Evolutionary conservation across 345 rosid species (phyloP).

Genomic region (Aquilaria sinensis): DNA sequence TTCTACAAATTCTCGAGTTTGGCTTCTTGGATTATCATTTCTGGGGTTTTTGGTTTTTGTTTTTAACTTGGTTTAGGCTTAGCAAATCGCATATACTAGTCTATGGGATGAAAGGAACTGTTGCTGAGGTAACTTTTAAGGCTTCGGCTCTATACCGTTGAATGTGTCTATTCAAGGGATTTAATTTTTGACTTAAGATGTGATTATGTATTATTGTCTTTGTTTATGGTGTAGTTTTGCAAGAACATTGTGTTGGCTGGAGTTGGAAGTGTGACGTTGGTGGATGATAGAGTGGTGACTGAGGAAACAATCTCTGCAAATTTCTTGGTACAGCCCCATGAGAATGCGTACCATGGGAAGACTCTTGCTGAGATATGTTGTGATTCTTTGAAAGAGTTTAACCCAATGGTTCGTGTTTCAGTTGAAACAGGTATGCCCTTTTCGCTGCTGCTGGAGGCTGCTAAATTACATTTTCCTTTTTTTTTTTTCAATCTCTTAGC

Average conservation of each 20-base stretch:
- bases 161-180: too few relatives aligned
- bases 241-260: slow-evolving; percentile 96
- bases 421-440: slow-evolving; percentile 55
- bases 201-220: not conserved
- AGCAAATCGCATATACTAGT: slow-evolving; percentile 79
- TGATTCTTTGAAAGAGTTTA: slow-evolving; percentile 77
- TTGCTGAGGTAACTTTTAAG: slow-evolving; percentile 57
- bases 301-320: slow-evolving; percentile 64
- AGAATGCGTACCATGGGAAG: slow-evolving; percentile 42
- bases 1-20: not conserved
- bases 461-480: too few relatives aligned
- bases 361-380: slow-evolving; percentile 83
- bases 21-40: not conserved
- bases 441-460: not conserved
- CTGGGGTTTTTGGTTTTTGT: not conserved
- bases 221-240: slow-evolving; percentile 57
- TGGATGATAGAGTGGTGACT: slow-evolving; percentile 64
- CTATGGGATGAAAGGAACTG: slow-evolving; percentile 75
- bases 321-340: slow-evolving; percentile 69
- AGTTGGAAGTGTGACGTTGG: slow-evolving; percentile 77
- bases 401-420: slow-evolving; percentile 88
- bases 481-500: too few relatives aligned
- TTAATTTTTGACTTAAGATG: not conserved
- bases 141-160: not conserved
- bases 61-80: slow-evolving; percentile 39